These are phyloP conservation scores for Helenozyma rhizophorensis DNA, from an alignment of 805 yeast species.

Conservation along the genomic window DNA sequence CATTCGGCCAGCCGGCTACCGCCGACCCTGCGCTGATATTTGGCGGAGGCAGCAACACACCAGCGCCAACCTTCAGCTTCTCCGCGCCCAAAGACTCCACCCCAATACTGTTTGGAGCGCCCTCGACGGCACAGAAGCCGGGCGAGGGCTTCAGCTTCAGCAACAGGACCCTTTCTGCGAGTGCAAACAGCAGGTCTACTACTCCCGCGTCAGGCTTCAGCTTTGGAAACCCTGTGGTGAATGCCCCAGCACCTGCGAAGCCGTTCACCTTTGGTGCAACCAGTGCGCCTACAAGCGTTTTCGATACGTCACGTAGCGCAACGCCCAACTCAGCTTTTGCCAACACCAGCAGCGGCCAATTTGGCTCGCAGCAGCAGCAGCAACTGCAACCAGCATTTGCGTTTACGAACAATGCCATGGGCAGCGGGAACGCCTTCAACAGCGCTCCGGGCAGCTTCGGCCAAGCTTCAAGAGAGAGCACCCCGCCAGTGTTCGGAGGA, in stretches of 20 bases:
- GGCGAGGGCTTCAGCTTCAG: conserved; percentile 12
- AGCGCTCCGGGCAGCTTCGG: conserved; percentile 16
- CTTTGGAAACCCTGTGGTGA: conserved; percentile 4
- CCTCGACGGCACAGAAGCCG: conserved; percentile 2
- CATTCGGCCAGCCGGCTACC: conserved; percentile 17
- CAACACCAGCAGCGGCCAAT: no score
- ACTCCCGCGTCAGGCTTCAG: conserved; percentile 8
- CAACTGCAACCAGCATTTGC: conserved; percentile 8
- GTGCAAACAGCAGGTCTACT: conserved; percentile 9
- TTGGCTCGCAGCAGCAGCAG: no score
- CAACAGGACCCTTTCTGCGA: conserved; percentile 3
- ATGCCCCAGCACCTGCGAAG: conserved; percentile 5
- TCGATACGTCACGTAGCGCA: conserved; percentile 6
- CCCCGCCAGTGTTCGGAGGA: conserved; percentile 16
- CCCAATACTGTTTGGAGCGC: conserved; percentile 3
- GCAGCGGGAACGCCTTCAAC: conserved; percentile 6
- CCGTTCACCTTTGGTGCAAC: background rate
- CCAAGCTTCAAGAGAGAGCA: conserved; percentile 13
- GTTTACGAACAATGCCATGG: conserved; percentile 9
- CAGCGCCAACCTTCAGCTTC: conserved; percentile 14
- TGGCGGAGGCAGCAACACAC: conserved; percentile 16
- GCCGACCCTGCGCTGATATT: conserved; percentile 32
- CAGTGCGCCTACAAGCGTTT: background rate
- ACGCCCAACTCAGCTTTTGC: conserved; percentile 2
- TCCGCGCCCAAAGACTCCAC: conserved; percentile 5